Conservation (phyloP, 495 filamentous ascomycete species). For the Rusavskia elegans region DNA sequence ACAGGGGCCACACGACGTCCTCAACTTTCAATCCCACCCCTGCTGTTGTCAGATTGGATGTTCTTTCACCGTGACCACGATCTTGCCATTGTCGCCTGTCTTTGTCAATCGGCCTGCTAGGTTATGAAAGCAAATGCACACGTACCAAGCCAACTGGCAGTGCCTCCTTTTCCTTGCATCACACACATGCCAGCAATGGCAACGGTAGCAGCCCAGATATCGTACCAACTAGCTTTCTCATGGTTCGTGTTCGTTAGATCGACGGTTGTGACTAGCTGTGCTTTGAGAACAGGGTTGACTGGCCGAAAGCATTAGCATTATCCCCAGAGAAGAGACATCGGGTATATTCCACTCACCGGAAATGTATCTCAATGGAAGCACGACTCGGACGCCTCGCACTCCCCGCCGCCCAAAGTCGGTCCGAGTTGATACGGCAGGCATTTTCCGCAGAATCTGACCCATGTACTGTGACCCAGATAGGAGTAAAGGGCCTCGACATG, state of each 20-base stretch:
- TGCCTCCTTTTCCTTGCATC: not conserved
- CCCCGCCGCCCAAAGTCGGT: not conserved
- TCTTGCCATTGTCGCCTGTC: not conserved
- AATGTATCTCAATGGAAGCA: not conserved
- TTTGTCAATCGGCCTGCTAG: not conserved
- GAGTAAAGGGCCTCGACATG: not conserved
- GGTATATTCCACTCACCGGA: not conserved
- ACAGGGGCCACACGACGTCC: not conserved
- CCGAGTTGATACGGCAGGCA: not conserved
- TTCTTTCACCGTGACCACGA: not conserved
- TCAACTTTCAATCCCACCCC: too few species aligned
- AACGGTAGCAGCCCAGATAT: constrained; percentile 3
- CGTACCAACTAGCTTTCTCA: not conserved
- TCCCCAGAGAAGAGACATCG: not conserved
- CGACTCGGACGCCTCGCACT: not conserved
- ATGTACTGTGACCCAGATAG: not conserved
- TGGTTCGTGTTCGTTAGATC: not conserved
- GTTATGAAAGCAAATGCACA: not conserved
- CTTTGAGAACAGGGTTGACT: not conserved
- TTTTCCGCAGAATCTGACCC: not conserved
- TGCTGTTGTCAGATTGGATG: not conserved
- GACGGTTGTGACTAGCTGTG: not conserved
- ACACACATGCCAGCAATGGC: constrained; percentile 2
- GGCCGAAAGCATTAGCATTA: not conserved
- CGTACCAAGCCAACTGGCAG: not conserved